Base-by-base conservation (phyloP, 2,329 filamentous ascomycete genomes). In the Gnomoniopsis sp. region DNA sequence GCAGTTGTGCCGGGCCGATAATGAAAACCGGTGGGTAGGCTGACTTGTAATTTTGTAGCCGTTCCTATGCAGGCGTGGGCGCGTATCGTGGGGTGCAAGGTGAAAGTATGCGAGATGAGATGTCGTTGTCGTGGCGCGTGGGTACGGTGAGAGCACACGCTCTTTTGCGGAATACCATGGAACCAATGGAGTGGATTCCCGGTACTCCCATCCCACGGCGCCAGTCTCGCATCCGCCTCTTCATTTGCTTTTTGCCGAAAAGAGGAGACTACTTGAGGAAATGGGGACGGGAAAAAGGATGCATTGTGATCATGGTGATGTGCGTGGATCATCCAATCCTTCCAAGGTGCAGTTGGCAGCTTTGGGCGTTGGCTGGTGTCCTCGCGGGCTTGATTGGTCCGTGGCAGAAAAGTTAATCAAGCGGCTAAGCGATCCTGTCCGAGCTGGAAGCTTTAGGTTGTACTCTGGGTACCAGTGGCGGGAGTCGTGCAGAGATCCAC, bases 111-210 rank as follows among this genome's bases (percentile, higher is more conserved):
- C 26, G 26, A 44, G 43, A 33, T 23, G 17, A 44, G 41, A n/a
- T 21, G 11, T 17, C 8, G 12, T 23, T 44, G 30, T n/a, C 43
- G 51, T 30, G 26, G 26, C 26, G 26, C 26, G 41, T 54, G 52
- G 52, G 52, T 54, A 54, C 52, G 52, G 52, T 23, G 52, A 54
- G 52, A 15, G n/a, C 22, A 8, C 33, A 41, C n/a, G 21, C 21
- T 6, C 17, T 34, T 10, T 12, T 15, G 23, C 23, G n/a, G 51
- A 26, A 47, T 36, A 12, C 43, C 43, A 33, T 54, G 43, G 41
- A 33, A 36, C 30, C 52, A 54, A 47, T 54, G 34, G 52, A 19
- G 3, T 19, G 3, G 12, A 22, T 22, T 21, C 43, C 51, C 43
- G 52, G 30, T 21, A 26, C 12, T 33, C 11, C 14, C 26, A 30